Evolutionary conservation across 75 land plant genomes (phyloP).

Genomic region (Pinus taeda): DNA sequence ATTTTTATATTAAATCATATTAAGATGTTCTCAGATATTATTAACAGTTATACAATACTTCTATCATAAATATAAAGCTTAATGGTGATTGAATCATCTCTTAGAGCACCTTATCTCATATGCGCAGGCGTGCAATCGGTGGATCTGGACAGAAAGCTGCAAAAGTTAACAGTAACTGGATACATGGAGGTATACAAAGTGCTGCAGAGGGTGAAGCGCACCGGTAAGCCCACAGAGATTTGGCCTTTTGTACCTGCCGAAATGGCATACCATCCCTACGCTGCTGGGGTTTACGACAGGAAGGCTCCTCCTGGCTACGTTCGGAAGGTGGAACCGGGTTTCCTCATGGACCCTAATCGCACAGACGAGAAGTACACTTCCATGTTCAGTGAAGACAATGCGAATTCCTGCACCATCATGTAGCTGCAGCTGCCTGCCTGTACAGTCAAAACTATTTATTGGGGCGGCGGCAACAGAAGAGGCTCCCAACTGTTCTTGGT

Average conservation of each 20-base stretch:
- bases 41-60: no score
- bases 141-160: slow-evolving; percentile 2
- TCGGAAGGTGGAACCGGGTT: slow-evolving; percentile 17
- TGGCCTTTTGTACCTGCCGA: slow-evolving; percentile 80
- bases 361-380: background rate
- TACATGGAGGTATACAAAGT: slow-evolving; percentile 19
- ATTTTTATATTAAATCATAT: no score
- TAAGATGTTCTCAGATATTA: no score
- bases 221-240: slow-evolving; percentile 61
- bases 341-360: background rate
- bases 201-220: slow-evolving; percentile 42
- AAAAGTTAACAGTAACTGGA: slow-evolving; percentile 2
- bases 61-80: no score
- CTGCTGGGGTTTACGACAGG: slow-evolving; percentile 48
- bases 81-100: no score
- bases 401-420: slow-evolving; percentile 11
- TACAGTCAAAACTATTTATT: background rate
- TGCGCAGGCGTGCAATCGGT: background rate
- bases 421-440: background rate
- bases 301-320: slow-evolving; percentile 71
- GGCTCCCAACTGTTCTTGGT: no score
- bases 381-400: slow-evolving; percentile 4
- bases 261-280: slow-evolving; percentile 48
- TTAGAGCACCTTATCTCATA: no score
- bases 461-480: no score